Evolutionary conservation across 192 early-diverging fungal species (phyloP).

Genomic region (Gonapodya prolifera): DNA sequence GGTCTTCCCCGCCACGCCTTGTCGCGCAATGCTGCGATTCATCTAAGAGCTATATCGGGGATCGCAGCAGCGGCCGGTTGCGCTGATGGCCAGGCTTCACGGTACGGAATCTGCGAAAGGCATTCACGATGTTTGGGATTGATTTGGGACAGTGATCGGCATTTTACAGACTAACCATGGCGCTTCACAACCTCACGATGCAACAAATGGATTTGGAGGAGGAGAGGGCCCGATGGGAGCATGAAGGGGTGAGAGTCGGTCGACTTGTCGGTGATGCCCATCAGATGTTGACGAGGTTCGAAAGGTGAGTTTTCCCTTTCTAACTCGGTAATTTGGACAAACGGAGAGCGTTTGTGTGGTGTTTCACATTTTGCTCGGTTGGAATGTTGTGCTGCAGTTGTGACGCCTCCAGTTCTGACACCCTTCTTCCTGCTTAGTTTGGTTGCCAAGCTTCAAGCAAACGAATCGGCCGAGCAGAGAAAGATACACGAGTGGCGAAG

Average conservation of each 20-base stretch:
- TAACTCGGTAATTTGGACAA: no score
- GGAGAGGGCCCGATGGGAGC: not conserved
- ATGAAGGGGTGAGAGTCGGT: not conserved
- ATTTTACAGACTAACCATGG: not conserved
- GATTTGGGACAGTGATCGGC: not conserved
- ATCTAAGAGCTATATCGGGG: not conserved
- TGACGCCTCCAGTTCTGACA: no score
- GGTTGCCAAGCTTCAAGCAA: conserved; percentile 10
- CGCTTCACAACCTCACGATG: not conserved
- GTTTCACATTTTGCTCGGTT: conserved; percentile 3
- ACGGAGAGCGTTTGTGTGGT: not conserved
- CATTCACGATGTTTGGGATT: not conserved
- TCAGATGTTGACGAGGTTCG: not conserved
- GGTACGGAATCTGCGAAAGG: no score
- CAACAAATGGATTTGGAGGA: not conserved
- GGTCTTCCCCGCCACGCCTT: not conserved
- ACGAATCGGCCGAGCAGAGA: conserved; percentile 20
- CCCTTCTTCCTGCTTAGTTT: not conserved
- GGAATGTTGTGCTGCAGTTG: no score
- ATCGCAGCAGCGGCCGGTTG: not conserved
- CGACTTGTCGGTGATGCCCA: not conserved
- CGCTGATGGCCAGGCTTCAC: no score
- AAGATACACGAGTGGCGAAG: conserved; percentile 29
- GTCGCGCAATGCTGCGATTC: not conserved
- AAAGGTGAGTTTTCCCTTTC: no score